phyloP scores from a whole-genome alignment of 192 early-diverging fungal species.

The Bifiguratus adelaidae region DNA sequence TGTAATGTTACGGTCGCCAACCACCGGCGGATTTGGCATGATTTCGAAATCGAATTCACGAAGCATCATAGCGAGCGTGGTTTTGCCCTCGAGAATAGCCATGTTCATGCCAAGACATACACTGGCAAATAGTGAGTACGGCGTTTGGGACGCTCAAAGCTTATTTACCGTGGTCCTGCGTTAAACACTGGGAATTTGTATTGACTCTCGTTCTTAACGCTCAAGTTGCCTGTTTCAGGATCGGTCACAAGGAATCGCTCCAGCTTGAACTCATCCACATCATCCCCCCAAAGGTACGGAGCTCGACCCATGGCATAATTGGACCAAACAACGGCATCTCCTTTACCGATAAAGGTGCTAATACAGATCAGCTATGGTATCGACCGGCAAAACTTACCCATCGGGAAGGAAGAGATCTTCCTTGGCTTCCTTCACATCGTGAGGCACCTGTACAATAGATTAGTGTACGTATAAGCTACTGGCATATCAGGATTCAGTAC shows the following conservation, averaged over 20 bases:
- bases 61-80: neutral
- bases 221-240: constrained; percentile 7
- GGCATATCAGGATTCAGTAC: too few species aligned
- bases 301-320: constrained; percentile 41
- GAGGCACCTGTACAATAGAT: too few species aligned
- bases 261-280: constrained; percentile 50
- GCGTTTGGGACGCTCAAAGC: too few species aligned
- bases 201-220: constrained; percentile 12
- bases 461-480: too few species aligned
- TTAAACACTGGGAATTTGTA: constrained; percentile 47
- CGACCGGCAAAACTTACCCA: too few species aligned
- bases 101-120: neutral
- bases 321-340: constrained; percentile 33
- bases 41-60: neutral
- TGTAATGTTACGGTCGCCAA: too few species aligned
- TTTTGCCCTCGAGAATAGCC: neutral
- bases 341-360: constrained; percentile 29
- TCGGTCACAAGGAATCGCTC: constrained; percentile 55
- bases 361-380: too few species aligned
- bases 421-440: constrained; percentile 37
- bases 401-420: constrained; percentile 49
- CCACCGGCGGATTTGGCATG: neutral
- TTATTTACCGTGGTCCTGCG: constrained; percentile 35
- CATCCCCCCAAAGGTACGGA: constrained; percentile 49
- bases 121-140: neutral